Percentiles rank a stretch among this genome's conserved stretches.
Evolutionary conservation across 306 rosid species (phyloP).

Genomic region (Vachellia pachyceras): DNA sequence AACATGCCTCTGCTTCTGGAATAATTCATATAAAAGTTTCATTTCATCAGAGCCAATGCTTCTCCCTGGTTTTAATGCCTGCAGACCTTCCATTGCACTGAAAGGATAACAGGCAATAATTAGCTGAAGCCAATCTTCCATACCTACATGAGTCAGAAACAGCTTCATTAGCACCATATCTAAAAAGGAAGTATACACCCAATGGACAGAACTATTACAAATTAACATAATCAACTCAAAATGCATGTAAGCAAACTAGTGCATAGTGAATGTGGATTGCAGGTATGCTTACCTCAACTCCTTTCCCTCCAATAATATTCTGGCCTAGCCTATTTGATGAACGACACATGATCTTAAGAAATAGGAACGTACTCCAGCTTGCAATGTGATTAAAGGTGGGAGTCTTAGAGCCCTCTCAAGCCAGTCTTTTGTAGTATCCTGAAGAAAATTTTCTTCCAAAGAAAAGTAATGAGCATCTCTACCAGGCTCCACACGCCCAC

Average conservation of each 20-base stretch:
- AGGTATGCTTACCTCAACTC: slow-evolving; percentile 12
- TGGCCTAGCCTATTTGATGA: slow-evolving; percentile 11
- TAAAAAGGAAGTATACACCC: slow-evolving; percentile 34
- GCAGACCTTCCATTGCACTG: slow-evolving; percentile 54
- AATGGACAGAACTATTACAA: slow-evolving; percentile 19
- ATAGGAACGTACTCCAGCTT: slow-evolving; percentile 63
- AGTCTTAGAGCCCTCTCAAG: slow-evolving; percentile 66
- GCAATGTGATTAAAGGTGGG: slow-evolving; percentile 76
- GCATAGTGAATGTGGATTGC: not conserved
- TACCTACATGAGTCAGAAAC: slow-evolving; percentile 59
- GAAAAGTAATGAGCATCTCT: slow-evolving; percentile 48
- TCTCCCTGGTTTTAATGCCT: slow-evolving; percentile 66
- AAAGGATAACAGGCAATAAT: slow-evolving; percentile 87
- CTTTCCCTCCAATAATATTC: not conserved
- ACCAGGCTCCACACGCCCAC: slow-evolving; percentile 50
- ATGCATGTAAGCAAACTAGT: slow-evolving; percentile 1
- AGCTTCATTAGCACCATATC: slow-evolving; percentile 29
- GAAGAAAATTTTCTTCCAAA: slow-evolving; percentile 48
- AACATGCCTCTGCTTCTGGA: slow-evolving; percentile 78
- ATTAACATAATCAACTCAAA: slow-evolving; percentile 10
- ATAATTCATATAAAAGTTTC: slow-evolving; percentile 67
- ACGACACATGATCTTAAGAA: slow-evolving; percentile 7
- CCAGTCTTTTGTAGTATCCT: slow-evolving; percentile 68
- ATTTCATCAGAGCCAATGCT: slow-evolving; percentile 62
- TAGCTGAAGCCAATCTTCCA: slow-evolving; percentile 88